A percentile compares a stretch with the other conserved stretches of the same genome.
These are phyloP conservation scores for Logfia minima DNA, from an alignment of 129 eudicot species.

Conservation along the genomic window DNA sequence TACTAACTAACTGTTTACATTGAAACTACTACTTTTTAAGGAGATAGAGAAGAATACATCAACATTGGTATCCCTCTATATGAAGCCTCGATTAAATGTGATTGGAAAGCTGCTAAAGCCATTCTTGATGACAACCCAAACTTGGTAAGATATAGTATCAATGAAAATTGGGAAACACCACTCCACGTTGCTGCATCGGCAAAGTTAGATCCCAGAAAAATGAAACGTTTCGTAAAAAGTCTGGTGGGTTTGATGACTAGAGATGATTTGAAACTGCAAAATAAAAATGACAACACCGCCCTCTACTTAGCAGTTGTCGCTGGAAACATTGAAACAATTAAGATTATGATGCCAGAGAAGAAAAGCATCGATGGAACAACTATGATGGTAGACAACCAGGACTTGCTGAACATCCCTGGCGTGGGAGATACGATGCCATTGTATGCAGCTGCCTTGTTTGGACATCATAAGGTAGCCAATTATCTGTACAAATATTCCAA, in stretches of 20 bases:
- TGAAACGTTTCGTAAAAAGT: not conserved
- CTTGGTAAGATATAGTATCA: not conserved
- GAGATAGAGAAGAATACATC: not conserved
- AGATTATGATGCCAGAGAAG: not conserved
- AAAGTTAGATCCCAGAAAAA: not conserved
- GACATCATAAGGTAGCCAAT: not conserved
- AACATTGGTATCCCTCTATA: not conserved
- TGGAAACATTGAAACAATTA: not conserved
- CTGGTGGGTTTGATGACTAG: too few relatives aligned
- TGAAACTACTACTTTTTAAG: not conserved
- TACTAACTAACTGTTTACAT: not conserved
- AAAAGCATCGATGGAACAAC: too few relatives aligned
- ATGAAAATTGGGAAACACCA: not conserved
- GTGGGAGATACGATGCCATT: not conserved
- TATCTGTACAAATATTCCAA: not conserved
- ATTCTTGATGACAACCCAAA: not conserved
- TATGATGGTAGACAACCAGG: too few relatives aligned
- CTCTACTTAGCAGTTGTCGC: not conserved
- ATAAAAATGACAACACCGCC: not conserved
- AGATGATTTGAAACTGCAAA: too few relatives aligned
- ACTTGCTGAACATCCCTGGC: not conserved
- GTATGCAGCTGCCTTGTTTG: not conserved
- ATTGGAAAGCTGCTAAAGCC: not conserved
- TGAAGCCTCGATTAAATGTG: not conserved
- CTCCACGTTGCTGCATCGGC: not conserved